Evolutionary conservation across 2,329 filamentous ascomycete species (phyloP).

Genomic region (Epichloe gansuensis): DNA sequence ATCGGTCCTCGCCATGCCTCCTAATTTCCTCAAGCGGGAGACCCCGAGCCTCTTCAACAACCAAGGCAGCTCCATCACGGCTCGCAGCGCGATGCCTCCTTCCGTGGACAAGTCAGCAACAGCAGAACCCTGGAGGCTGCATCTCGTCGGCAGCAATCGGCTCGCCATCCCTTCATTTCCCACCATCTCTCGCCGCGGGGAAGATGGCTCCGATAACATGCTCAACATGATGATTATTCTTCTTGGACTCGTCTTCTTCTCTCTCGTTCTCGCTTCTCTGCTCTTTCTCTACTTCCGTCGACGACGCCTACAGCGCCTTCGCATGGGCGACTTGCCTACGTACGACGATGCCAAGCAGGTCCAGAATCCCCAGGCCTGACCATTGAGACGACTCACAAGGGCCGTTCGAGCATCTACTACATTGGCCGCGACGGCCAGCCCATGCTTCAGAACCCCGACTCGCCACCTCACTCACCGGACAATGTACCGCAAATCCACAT

Average conservation of each 20-base stretch:
- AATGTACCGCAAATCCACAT: constrained; percentile 93
- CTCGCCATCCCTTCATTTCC: constrained; percentile 5
- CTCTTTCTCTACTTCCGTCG: constrained; percentile 64
- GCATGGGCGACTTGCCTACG: constrained; percentile 48
- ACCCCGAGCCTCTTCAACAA: neutral
- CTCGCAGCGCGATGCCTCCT: constrained; percentile 7
- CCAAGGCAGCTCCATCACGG: constrained; percentile 2
- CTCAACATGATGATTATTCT: constrained; percentile 70
- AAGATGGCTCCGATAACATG: constrained; percentile 45
- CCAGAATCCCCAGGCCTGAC: constrained; percentile 44
- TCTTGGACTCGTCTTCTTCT: constrained; percentile 64
- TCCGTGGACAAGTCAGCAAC: neutral
- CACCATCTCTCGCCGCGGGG: constrained; percentile 9
- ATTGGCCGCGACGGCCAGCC: constrained; percentile 66
- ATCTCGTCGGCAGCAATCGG: constrained; percentile 4
- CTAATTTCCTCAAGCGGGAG: constrained; percentile 1
- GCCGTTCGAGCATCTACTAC: constrained; percentile 59
- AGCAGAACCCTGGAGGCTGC: constrained; percentile 8
- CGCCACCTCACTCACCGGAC: constrained; percentile 66
- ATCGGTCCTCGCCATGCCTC: constrained; percentile 6
- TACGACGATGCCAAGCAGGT: constrained; percentile 52
- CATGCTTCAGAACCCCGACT: constrained; percentile 63
- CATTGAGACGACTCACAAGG: constrained; percentile 43
- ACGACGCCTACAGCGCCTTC: constrained; percentile 32
- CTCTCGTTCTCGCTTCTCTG: constrained; percentile 51